Percentiles rank a stretch among this genome's conserved stretches.
phyloP scores from a whole-genome alignment of 169 alveolate genomes.

The Babesia bigemina region DNA sequence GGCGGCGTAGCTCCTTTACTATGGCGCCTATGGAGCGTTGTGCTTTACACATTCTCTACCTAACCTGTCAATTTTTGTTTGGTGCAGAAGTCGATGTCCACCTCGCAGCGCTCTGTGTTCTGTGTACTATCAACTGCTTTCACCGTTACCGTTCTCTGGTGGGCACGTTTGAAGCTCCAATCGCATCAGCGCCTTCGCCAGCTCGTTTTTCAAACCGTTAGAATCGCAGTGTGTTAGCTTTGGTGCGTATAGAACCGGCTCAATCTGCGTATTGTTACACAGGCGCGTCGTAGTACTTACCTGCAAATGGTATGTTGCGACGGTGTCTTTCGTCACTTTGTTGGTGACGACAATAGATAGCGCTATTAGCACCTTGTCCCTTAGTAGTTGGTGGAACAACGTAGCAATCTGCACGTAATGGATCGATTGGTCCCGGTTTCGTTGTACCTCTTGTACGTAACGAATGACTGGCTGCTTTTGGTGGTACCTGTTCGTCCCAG shows the following conservation, averaged over 20 bases:
- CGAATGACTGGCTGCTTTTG: slow-evolving; percentile 7
- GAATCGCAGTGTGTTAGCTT: neutral
- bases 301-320: slow-evolving; percentile 24
- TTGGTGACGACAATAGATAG: neutral
- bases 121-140: neutral
- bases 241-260: neutral
- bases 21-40: neutral
- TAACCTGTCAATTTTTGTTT: slow-evolving; percentile 1
- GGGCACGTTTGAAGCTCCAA: neutral
- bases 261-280: slow-evolving; percentile 1
- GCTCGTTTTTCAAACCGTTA: neutral
- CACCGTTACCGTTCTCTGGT: neutral
- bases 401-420: neutral
- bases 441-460: slow-evolving; percentile 20
- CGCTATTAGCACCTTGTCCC: neutral
- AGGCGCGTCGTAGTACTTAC: neutral
- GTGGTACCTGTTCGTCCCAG: slow-evolving; percentile 2
- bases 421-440: neutral
- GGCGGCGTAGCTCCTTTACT: slow-evolving; percentile 2
- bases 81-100: slow-evolving; percentile 24
- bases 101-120: slow-evolving; percentile 9
- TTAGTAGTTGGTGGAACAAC: slow-evolving; percentile 4
- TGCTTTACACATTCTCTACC: neutral
- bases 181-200: slow-evolving; percentile 12
- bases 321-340: neutral